Evolutionary conservation across 2,329 filamentous ascomycete genomes (phyloP).

Genomic region (Colletotrichum gloeosporioides): DNA sequence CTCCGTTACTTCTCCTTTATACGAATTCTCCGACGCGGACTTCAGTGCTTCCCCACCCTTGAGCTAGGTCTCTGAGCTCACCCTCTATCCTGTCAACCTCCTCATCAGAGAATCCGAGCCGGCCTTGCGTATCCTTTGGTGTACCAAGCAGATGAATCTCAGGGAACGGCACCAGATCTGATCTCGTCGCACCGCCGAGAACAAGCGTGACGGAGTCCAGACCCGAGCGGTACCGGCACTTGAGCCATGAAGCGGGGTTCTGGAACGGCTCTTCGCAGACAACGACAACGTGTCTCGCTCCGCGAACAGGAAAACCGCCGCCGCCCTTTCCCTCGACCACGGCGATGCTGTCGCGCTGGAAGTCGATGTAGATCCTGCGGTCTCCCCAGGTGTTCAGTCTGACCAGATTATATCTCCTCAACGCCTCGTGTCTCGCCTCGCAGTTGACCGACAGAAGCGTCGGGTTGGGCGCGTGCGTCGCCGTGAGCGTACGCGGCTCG

Average conservation of each 20-base stretch:
- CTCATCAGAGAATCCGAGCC: neutral
- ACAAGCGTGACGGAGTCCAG: constrained; percentile 12
- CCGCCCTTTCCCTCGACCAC: constrained; percentile 17
- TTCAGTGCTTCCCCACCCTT: constrained; percentile 12
- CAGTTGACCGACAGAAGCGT: constrained; percentile 1
- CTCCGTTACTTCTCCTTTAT: neutral
- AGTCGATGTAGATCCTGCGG: constrained; percentile 13
- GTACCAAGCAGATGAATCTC: neutral
- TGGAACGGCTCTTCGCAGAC: constrained; percentile 17
- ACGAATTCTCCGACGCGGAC: constrained; percentile 4
- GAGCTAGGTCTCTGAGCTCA: constrained; percentile 1
- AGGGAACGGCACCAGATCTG: neutral
- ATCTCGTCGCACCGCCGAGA: neutral
- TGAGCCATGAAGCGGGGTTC: constrained; percentile 8
- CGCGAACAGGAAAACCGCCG: constrained; percentile 15
- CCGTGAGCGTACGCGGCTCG: constrained; percentile 2
- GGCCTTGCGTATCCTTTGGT: neutral
- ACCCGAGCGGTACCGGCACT: constrained; percentile 13
- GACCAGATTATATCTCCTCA: constrained; percentile 3
- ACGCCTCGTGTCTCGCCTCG: constrained; percentile 10
- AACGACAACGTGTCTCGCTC: constrained; percentile 9
- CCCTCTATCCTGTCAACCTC: constrained; percentile 9
- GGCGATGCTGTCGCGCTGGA: constrained; percentile 1
- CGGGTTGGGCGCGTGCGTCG: constrained; percentile 14
- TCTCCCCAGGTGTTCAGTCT: constrained; percentile 18